A percentile compares a stretch with the other conserved stretches of the same genome.
Conservation (phyloP, 805 yeast species). For the Ogataea wickerhamii region DNA sequence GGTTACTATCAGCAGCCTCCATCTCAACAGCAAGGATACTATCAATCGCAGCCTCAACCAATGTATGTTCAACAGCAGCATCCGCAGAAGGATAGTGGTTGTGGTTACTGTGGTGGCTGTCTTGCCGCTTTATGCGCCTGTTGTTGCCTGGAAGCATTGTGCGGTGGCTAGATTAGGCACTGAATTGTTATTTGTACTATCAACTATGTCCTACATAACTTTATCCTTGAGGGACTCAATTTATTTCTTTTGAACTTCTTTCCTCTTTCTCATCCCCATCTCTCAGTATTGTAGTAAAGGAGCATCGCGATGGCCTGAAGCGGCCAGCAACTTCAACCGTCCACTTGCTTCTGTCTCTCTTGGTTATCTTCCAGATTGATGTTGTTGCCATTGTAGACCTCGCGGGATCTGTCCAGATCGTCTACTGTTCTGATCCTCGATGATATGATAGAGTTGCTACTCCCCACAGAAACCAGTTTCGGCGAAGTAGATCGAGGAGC, state of each 20-base stretch:
- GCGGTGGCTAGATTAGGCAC: too few relatives aligned
- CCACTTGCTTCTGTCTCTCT: constrained; percentile 23
- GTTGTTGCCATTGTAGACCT: constrained; percentile 57
- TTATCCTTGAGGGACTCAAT: too few relatives aligned
- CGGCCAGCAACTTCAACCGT: not conserved
- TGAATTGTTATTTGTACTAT: too few relatives aligned
- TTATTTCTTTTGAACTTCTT: too few relatives aligned
- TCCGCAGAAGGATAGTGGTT: constrained; percentile 15
- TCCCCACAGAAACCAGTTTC: constrained; percentile 4
- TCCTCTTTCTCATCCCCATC: too few relatives aligned
- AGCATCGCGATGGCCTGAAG: too few relatives aligned
- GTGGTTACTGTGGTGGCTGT: constrained; percentile 22
- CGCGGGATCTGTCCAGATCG: constrained; percentile 31
- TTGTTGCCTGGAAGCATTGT: constrained; percentile 19
- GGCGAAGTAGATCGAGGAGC: constrained; percentile 9
- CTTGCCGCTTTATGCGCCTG: constrained; percentile 19
- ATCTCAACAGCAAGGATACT: constrained; percentile 13
- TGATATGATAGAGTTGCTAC: constrained; percentile 9
- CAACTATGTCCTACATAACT: too few relatives aligned
- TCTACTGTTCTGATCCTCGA: constrained; percentile 19
- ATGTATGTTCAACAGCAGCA: constrained; percentile 25
- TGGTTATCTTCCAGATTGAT: constrained; percentile 45
- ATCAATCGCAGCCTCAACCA: constrained; percentile 24
- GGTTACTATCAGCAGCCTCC: constrained; percentile 14
- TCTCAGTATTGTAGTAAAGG: too few relatives aligned